Percentiles rank a stretch among this genome's conserved stretches.
Conservation (phyloP, 805 yeast genomes). For the Hanseniaspora opuntiae region DNA sequence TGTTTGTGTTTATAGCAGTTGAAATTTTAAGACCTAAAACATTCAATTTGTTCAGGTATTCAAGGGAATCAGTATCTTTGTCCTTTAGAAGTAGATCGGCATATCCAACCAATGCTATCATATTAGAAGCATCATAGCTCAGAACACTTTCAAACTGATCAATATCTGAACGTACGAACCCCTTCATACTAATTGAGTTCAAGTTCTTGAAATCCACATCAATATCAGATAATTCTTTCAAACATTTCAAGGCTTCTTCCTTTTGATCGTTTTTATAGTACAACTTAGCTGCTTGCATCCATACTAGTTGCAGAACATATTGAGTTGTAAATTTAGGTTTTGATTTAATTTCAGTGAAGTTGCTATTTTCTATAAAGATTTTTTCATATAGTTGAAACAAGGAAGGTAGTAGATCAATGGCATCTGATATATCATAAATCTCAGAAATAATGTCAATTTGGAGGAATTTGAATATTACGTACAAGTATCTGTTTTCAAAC, state of each 20-base stretch:
- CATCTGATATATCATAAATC: conserved; percentile 41
- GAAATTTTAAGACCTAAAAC: conserved; percentile 29
- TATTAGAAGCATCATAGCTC: conserved; percentile 35
- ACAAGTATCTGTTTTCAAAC: conserved; percentile 30
- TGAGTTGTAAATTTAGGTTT: conserved; percentile 21
- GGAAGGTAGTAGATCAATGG: conserved; percentile 53
- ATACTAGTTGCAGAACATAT: conserved; percentile 42
- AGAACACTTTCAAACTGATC: conserved; percentile 54
- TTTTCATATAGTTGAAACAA: conserved; percentile 46
- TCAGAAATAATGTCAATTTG: conserved; percentile 58
- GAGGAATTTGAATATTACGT: conserved; percentile 59
- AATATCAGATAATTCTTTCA: conserved; percentile 53
- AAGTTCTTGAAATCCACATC: conserved; percentile 31
- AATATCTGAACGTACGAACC: conserved; percentile 32
- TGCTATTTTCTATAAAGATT: conserved; percentile 27
- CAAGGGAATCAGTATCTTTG: not conserved
- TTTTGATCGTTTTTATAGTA: conserved; percentile 42
- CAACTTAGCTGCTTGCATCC: conserved; percentile 62
- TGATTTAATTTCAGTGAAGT: conserved; percentile 14
- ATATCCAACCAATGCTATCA: conserved; percentile 42
- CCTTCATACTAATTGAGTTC: conserved; percentile 20
- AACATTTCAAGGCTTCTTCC: conserved; percentile 55
- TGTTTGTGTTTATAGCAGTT: conserved; percentile 23
- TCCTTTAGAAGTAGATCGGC: conserved; percentile 32
- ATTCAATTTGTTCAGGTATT: conserved; percentile 8